Conservation (phyloP, 2,329 filamentous ascomycete genomes). For the Sporothrix schenckii region DNA sequence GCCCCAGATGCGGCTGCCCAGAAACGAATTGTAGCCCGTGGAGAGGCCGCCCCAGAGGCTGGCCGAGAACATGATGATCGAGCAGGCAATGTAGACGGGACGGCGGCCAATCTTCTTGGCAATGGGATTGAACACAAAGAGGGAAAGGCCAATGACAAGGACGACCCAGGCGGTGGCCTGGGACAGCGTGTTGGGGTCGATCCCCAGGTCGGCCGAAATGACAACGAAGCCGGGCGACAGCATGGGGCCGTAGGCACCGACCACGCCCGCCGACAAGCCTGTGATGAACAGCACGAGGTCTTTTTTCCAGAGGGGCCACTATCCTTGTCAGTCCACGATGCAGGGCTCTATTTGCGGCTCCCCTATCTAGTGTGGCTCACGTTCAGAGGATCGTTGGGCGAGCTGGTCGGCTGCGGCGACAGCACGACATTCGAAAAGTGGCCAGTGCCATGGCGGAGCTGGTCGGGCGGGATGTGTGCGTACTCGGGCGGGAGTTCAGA, state of each 20-base stretch:
- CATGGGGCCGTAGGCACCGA: slow-evolving; percentile 57
- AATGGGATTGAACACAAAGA: slow-evolving; percentile 56
- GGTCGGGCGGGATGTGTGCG: slow-evolving; percentile 47
- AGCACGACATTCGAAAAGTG: slow-evolving; percentile 45
- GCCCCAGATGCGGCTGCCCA: slow-evolving; percentile 51
- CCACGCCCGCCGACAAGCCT: slow-evolving; percentile 51
- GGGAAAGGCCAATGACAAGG: slow-evolving; percentile 51
- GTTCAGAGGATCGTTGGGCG: slow-evolving; percentile 54
- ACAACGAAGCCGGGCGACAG: slow-evolving; percentile 54
- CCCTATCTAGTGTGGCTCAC: too few species aligned
- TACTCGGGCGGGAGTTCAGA: slow-evolving; percentile 52
- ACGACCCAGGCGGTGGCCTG: slow-evolving; percentile 55
- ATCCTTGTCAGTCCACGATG: not conserved
- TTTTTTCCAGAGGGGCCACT: slow-evolving; percentile 41
- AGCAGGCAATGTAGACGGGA: slow-evolving; percentile 54
- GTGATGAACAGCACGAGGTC: slow-evolving; percentile 52
- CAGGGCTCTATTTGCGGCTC: too few species aligned
- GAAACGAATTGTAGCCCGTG: slow-evolving; percentile 50
- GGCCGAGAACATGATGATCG: slow-evolving; percentile 52
- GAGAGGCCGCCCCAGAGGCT: slow-evolving; percentile 53
- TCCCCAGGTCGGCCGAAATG: slow-evolving; percentile 49
- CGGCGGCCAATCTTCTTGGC: slow-evolving; percentile 55
- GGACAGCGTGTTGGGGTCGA: slow-evolving; percentile 49
- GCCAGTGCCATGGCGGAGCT: slow-evolving; percentile 47
- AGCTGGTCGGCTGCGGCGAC: slow-evolving; percentile 52